phyloP scores from a whole-genome alignment of 2,329 filamentous ascomycete genomes.

The Pseudogymnoascus sp. region DNA sequence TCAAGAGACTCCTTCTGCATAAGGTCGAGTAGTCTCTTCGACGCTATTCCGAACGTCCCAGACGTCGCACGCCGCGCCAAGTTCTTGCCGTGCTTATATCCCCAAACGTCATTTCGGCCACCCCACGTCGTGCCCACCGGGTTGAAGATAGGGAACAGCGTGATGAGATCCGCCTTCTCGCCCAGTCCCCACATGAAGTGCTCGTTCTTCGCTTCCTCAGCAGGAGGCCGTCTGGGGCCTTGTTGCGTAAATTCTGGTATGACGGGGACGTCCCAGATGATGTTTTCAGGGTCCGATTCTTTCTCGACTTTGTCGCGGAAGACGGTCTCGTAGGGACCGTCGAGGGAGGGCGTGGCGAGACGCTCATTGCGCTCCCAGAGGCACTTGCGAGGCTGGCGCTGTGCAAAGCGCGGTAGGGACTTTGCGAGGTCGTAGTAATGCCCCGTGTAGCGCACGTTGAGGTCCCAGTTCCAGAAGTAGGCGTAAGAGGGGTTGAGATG shows the following conservation, averaged over 20 bases:
- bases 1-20: constrained; percentile 71
- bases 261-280: constrained; percentile 54
- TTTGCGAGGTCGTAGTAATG: constrained; percentile 75
- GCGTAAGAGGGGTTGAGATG: constrained; percentile 72
- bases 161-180: constrained; percentile 61
- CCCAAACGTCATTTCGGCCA: constrained; percentile 49
- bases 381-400: constrained; percentile 60
- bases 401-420: constrained; percentile 53
- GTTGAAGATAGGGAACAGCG: constrained; percentile 68
- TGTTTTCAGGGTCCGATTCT: constrained; percentile 24
- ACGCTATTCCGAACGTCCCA: constrained; percentile 66
- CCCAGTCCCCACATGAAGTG: constrained; percentile 68
- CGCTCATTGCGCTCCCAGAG: constrained; percentile 67
- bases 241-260: constrained; percentile 52
- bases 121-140: constrained; percentile 65
- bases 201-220: constrained; percentile 49
- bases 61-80: constrained; percentile 65
- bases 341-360: constrained; percentile 61
- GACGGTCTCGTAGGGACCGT: constrained; percentile 58
- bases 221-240: constrained; percentile 52
- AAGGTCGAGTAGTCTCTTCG: constrained; percentile 59
- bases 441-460: constrained; percentile 69
- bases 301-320: constrained; percentile 52
- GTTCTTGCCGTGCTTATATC: constrained; percentile 47
- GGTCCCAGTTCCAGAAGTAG: constrained; percentile 59